Evolutionary conservation across 1,284 basidiomycete species (phyloP).

Genomic region (Baeospora myosura): DNA sequence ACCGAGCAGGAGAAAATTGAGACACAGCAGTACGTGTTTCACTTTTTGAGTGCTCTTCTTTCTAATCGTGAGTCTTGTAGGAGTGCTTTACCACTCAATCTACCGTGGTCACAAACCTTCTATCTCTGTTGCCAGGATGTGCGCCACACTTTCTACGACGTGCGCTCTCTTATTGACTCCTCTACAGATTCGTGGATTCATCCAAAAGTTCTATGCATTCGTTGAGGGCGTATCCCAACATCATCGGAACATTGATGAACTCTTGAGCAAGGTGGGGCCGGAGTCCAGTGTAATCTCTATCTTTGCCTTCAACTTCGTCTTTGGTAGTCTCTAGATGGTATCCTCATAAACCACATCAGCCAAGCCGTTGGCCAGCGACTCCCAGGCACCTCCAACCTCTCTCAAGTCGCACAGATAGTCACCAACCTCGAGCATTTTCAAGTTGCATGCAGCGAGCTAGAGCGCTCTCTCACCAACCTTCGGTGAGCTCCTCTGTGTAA

Average conservation of each 20-base stretch:
- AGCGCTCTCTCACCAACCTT: conserved; percentile 78
- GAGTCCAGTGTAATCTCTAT: too few relatives aligned
- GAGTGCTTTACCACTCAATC: conserved; percentile 56
- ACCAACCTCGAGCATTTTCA: conserved; percentile 93
- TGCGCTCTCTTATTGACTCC: conserved; percentile 1
- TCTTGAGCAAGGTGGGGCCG: conserved; percentile 73
- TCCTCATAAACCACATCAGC: conserved; percentile 79
- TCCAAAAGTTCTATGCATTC: conserved; percentile 96
- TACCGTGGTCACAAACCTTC: conserved; percentile 96
- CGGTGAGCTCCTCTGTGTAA: conserved; percentile 35
- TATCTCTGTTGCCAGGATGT: conserved; percentile 93
- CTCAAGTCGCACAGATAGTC: conserved; percentile 91
- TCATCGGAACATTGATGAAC: conserved; percentile 87
- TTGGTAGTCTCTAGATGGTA: conserved; percentile 74
- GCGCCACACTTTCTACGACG: conserved; percentile 18
- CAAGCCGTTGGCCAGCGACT: conserved; percentile 71
- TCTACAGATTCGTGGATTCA: conserved; percentile 77
- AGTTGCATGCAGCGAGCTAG: conserved; percentile 79
- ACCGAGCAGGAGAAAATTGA: conserved; percentile 58
- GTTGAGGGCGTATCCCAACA: conserved; percentile 91
- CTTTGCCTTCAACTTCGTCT: conserved; percentile 1
- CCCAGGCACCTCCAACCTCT: conserved; percentile 72
- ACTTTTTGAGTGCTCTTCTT: not conserved
- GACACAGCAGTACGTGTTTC: conserved; percentile 48
- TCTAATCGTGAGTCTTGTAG: conserved; percentile 8